Percentiles rank a stretch among this genome's conserved stretches.
These are phyloP conservation scores for Fermentozyma sake DNA, from an alignment of 1,139 yeast species.

Conservation along the genomic window DNA sequence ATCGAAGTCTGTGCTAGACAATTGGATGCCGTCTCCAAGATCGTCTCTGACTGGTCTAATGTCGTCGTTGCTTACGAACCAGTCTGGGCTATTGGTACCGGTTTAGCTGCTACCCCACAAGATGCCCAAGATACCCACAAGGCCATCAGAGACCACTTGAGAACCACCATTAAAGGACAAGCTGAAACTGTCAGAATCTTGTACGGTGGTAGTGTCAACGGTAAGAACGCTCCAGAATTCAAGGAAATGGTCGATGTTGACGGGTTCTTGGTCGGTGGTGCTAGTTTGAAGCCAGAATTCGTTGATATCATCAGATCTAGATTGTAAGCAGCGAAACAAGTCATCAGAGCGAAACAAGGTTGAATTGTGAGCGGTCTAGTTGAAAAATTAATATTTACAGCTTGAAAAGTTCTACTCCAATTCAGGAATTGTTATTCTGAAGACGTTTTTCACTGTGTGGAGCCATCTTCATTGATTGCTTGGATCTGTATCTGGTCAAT, in stretches of 20 bases:
- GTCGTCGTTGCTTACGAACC: constrained; percentile 98
- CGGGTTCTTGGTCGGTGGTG: constrained; percentile 99
- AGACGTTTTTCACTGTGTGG: no score
- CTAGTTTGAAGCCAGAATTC: constrained; percentile 97
- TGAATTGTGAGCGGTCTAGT: no score
- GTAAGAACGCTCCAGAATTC: constrained; percentile 86
- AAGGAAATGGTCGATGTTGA: constrained; percentile 92
- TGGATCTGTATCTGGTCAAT: no score
- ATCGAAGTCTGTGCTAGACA: constrained; percentile 85
- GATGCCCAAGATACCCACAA: constrained; percentile 96
- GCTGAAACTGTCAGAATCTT: constrained; percentile 83
- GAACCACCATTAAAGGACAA: constrained; percentile 63
- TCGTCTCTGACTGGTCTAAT: constrained; percentile 85
- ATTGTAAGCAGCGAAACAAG: constrained; percentile 52
- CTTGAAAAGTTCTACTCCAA: no score
- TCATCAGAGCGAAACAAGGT: no score
- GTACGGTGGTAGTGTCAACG: constrained; percentile 99
- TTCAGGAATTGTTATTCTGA: no score
- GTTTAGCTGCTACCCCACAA: constrained; percentile 97
- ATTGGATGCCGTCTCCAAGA: constrained; percentile 81
- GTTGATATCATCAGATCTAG: constrained; percentile 92
- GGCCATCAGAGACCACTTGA: constrained; percentile 79
- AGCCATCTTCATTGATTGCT: no score
- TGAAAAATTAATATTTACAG: no score
- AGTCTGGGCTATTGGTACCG: constrained; percentile 99